These are phyloP conservation scores for Penicillium ochrochloron DNA, from an alignment of 495 filamentous ascomycete species.

Conservation along the genomic window DNA sequence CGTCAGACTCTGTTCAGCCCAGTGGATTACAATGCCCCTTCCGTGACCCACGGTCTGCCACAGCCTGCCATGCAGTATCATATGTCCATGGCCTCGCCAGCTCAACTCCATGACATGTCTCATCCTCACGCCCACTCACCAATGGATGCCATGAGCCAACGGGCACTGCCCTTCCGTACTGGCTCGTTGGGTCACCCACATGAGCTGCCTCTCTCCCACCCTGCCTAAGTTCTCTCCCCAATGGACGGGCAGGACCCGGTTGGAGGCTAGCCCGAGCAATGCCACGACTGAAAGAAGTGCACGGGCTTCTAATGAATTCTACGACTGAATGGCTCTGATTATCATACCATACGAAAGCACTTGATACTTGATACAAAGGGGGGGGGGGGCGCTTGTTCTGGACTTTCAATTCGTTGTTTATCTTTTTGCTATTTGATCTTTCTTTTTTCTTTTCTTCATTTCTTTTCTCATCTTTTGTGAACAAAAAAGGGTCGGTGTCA, in stretches of 20 bases:
- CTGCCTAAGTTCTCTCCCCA: conserved; percentile 22
- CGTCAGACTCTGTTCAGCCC: conserved; percentile 47
- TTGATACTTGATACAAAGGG: conserved; percentile 19
- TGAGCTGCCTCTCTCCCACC: conserved; percentile 32
- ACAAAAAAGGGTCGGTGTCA: conserved; percentile 29
- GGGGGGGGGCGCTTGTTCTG: conserved; percentile 27
- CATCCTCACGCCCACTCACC: conserved; percentile 27
- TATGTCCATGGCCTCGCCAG: conserved; percentile 36
- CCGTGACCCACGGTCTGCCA: conserved; percentile 31
- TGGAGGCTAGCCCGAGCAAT: conserved; percentile 9
- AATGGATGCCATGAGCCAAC: conserved; percentile 28
- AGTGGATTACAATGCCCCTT: conserved; percentile 37
- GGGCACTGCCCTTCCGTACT: conserved; percentile 38
- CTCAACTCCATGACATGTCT: conserved; percentile 39
- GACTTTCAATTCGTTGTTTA: conserved; percentile 26
- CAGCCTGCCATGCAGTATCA: conserved; percentile 38
- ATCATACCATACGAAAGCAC: conserved; percentile 22
- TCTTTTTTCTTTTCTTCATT: conserved; percentile 7
- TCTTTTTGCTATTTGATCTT: conserved; percentile 7
- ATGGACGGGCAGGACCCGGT: conserved; percentile 32
- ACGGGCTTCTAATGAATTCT: conserved; percentile 28
- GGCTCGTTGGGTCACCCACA: conserved; percentile 41
- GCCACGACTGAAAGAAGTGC: conserved; percentile 13
- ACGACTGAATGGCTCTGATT: conserved; percentile 36
- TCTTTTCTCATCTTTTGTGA: conserved; percentile 9